Evolutionary conservation across 176 grass and related monocot genomes (phyloP), one percentile per base, ranked within the genome.

Genomic region (Ampelocalamus luodianensis): DNA sequence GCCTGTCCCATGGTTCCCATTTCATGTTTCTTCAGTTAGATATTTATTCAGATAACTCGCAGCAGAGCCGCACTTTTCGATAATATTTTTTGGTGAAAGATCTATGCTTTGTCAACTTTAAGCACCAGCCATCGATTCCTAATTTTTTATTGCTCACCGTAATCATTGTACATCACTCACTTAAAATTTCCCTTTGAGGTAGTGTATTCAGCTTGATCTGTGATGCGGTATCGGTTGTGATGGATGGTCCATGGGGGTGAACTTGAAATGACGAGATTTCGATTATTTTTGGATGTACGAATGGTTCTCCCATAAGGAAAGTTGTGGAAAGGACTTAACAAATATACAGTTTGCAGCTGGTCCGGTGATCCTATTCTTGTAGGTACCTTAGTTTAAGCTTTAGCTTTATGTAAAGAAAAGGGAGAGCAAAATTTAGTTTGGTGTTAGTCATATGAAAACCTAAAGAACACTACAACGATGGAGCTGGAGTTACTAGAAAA

Each of bases 71-170:
- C 39, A 10, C 67, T 79, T 90, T 84, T 16, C 11, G 16, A 50
- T 20, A 39, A 65, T 82, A 65, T 56, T 65, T 86, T 29, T 55
- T 16, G 39, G 49, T 53, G 80, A 45, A 75, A 37, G 50, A 86
- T 69, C 79, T 87, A 81, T 56, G 55, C 56, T 61, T 76, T 88
- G 54, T 85, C 70, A 87, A 81, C 81, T 88, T 88, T 91, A 81
- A 91, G 63, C 48, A 46, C 15, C 76, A 77, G 76, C 89, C 85
- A 84, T 17, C 40, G 65, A 48, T 87, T 65, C 43, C 42, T 76
- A 87, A 80, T 79, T 55, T 34, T 69, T 29, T 43, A 87, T 67
- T 68, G 85, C 75, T 50, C 60, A 76, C 42, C 5, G 78, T 87
- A 84, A 91, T 87, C 85, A 84, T 87, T 87, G 76, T 74, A 10